Evolutionary conservation across 1,139 yeast species (phyloP).

Genomic region (Trichomonascaceae sp.): DNA sequence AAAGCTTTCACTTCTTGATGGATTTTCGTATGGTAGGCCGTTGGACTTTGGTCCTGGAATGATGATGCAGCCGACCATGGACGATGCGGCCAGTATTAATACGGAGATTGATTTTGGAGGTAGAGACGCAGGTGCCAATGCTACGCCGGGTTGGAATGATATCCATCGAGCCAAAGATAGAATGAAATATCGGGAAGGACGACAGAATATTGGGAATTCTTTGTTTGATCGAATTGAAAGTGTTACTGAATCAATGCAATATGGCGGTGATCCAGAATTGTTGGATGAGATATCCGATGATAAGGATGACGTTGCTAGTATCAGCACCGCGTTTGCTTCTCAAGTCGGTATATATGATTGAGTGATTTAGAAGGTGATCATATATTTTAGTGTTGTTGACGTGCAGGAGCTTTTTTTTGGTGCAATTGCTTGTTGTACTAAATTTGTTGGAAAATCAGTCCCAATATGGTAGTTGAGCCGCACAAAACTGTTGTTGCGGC

Average conservation of each 20-base stretch:
- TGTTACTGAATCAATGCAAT: constrained; percentile 13
- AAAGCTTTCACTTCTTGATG: constrained; percentile 3
- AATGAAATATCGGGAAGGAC: neutral
- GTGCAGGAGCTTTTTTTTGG: neutral
- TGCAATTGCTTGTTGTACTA: neutral
- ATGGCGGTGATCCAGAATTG: constrained; percentile 27
- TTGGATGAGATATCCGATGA: constrained; percentile 17
- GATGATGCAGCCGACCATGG: neutral
- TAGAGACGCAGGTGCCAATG: neutral
- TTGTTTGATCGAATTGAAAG: constrained; percentile 8
- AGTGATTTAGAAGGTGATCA: neutral
- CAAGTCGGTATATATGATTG: constrained; percentile 31
- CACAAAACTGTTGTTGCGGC: neutral
- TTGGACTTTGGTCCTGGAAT: neutral
- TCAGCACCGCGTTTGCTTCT: constrained; percentile 45
- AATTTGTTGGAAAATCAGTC: neutral
- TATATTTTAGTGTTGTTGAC: neutral
- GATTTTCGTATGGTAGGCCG: neutral
- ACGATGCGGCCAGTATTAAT: neutral
- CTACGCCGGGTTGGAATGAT: constrained; percentile 3
- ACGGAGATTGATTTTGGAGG: neutral
- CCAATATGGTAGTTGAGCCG: neutral
- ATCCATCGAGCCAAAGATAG: neutral
- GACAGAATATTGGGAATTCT: neutral
- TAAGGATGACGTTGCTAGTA: constrained; percentile 46